Evolutionary conservation across 768 basidiomycete genomes (phyloP), one percentile per base, ranked within the genome.

Genomic region (Pisolithus orientalis): DNA sequence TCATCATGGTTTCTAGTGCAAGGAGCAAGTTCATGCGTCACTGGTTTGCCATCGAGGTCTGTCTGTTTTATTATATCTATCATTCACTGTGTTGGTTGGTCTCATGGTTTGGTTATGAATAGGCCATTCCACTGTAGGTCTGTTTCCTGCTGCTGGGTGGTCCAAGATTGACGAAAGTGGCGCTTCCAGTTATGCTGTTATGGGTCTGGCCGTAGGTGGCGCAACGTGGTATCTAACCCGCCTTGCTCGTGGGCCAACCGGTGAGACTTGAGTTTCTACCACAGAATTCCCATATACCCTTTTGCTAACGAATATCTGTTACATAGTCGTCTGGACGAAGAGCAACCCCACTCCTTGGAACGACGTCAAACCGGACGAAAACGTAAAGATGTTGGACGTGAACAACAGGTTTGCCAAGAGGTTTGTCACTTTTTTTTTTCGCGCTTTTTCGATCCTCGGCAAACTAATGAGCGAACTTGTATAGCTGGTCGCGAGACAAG

Each of bases 301-400:
- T 39, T 40, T n/a, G 17, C 46, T 44, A 34, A 53, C 55, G 42
- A 61, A 49, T 32, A 5, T 17, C 11, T 32, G 21, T 39, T 4
- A 10, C 21, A 27, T 52, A 81, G 80, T 82, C 51, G 66, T 83
- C 52, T 84, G 82, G 83, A 77, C 82, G 60, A 79, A 72, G 67
- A 66, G 63, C 66, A 94, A 94, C 76, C 90, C 90, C 34, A 84
- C 83, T 21, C 92, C 92, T n/a, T 94, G 89, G 88, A 89, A 90
- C 70, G 77, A 80, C 52, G 78, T 93, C 65, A 77, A 87, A 65
- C 83, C 77, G 38, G 76, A 85, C 62, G 83, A 93, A 69, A 80
- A 80, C 57, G 87, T 79, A 49, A 92, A 92, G 71, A 42, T 92
- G 54, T 61, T 82, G 64, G 66, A 77, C 42, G 79, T 88, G 38